Evolutionary conservation across 2,329 filamentous ascomycete genomes (phyloP), one percentile per base, ranked within the genome.

Genomic region (Penicillium sclerotigenum): DNA sequence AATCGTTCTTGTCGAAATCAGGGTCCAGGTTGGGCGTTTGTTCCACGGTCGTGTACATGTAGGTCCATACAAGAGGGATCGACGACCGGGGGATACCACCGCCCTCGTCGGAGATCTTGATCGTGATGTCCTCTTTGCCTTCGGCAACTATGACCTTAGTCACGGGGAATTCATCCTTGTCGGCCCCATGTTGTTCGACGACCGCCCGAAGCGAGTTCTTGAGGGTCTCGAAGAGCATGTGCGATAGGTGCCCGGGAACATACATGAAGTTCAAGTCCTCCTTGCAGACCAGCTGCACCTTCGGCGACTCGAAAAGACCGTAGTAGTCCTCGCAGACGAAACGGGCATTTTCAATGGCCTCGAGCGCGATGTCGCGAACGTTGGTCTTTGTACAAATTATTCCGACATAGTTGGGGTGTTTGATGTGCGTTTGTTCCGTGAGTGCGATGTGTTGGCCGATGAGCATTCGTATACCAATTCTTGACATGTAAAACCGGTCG

Each of bases 381-480:
- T 97, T 99, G 26, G 94, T 97, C 79, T 95, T 96, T 58, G 94
- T 99, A 80, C 94, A 99, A 71, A 99, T 99, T 65, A 99, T 97
- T 61, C 94, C 94, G 65, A 99, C 94, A 71, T 99, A 97, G 59
- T 91, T 90, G 36, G 91, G 91, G 73, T 97, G 93, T 60, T 87
- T 87, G 64, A 91, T 87, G 66, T 94, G 88, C 68, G 87, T 89
- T 77, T 97, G 92, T 73, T 97, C 93, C 6, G 92, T 96, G 57
- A 99, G 81, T 57, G 94, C 94, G 69, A 99, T 96, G 79, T 99
- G 94, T 75, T 99, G 94, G 51, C 94, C 94, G 68, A 99, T 97
- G 48, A 99, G 86, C 94, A 99, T 99, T 67, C 94, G 90, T 66
- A 99, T 99, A 63, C 94, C 94, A 70, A 99, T 99, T 60, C 94